Conservation (phyloP, 2,329 filamentous ascomycete species). For the Penicillium sp. region DNA sequence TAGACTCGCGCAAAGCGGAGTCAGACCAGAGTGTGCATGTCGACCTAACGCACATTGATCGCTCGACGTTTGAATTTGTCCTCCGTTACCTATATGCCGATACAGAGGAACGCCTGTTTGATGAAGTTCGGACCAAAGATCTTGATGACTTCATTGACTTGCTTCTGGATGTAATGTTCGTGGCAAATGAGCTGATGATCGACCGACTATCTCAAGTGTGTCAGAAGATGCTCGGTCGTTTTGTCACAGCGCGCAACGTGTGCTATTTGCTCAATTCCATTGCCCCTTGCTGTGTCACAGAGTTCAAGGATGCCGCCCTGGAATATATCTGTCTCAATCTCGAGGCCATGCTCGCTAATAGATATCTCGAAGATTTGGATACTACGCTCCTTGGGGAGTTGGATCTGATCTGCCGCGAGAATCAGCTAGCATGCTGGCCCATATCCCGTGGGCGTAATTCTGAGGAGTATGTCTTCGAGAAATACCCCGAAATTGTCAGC, state of each 20-base stretch:
- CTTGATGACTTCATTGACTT: slow-evolving; percentile 84
- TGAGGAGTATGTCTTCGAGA: slow-evolving; percentile 51
- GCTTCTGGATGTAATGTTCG: slow-evolving; percentile 84
- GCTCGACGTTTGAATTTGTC: slow-evolving; percentile 72
- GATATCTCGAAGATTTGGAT: slow-evolving; percentile 78
- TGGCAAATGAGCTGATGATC: slow-evolving; percentile 93
- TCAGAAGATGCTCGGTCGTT: slow-evolving; percentile 76
- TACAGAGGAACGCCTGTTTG: slow-evolving; percentile 74
- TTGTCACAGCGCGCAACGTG: slow-evolving; percentile 82
- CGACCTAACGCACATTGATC: slow-evolving; percentile 77
- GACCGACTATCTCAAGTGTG: slow-evolving; percentile 87
- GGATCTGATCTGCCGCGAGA: slow-evolving; percentile 73
- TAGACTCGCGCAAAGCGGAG: slow-evolving; percentile 62
- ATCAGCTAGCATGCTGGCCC: slow-evolving; percentile 75
- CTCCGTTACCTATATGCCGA: slow-evolving; percentile 82
- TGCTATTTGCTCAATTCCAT: slow-evolving; percentile 81
- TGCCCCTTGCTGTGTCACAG: slow-evolving; percentile 74
- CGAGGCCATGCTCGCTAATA: slow-evolving; percentile 88
- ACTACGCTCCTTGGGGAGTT: slow-evolving; percentile 77
- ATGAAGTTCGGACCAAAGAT: slow-evolving; percentile 66
- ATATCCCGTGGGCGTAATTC: slow-evolving; percentile 73
- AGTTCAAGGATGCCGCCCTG: slow-evolving; percentile 83
- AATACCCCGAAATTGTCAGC: slow-evolving; percentile 45
- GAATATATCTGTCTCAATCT: slow-evolving; percentile 91
- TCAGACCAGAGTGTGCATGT: slow-evolving; percentile 59